phyloP scores from a whole-genome alignment of 345 rosid genomes.

The Gossypium herbaceum region DNA sequence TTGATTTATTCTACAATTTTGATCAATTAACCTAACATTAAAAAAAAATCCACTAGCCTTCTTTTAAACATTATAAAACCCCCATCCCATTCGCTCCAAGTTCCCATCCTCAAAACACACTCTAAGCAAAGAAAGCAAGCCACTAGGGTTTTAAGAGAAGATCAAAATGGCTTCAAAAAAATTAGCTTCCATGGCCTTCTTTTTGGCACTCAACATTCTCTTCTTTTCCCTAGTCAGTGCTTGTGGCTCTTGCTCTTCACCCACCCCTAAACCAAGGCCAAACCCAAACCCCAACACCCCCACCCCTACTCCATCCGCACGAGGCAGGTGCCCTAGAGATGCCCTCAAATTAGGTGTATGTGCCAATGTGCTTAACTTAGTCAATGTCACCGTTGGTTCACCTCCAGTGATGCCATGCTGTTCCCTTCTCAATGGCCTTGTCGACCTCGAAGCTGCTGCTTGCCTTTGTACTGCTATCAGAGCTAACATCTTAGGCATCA shows the following conservation, averaged over 20 bases:
- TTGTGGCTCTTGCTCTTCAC: slow-evolving; percentile 37
- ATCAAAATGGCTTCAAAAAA: slow-evolving; percentile 44
- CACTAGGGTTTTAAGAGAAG: slow-evolving; percentile 12
- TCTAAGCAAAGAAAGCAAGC: neutral
- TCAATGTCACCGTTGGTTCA: slow-evolving; percentile 31
- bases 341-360: slow-evolving; percentile 52
- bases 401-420: slow-evolving; percentile 48
- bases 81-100: slow-evolving; percentile 17
- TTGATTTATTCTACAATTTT: neutral
- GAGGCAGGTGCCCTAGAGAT: slow-evolving; percentile 45
- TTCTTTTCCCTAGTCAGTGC: slow-evolving; percentile 44
- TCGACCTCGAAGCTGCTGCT: slow-evolving; percentile 55
- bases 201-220: slow-evolving; percentile 46
- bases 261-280: slow-evolving; percentile 33
- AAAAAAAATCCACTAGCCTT: neutral
- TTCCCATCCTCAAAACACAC: slow-evolving; percentile 22
- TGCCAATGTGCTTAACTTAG: slow-evolving; percentile 33
- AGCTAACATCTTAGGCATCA: slow-evolving; percentile 47
- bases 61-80: slow-evolving; percentile 40
- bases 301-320: slow-evolving; percentile 16
- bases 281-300: neutral
- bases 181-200: slow-evolving; percentile 41
- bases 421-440: slow-evolving; percentile 45
- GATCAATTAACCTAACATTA: neutral
- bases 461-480: slow-evolving; percentile 65